Evolutionary conservation across 495 filamentous ascomycete species (phyloP), one percentile per base, ranked within the genome.

Genomic region (Bombardia bombarda): DNA sequence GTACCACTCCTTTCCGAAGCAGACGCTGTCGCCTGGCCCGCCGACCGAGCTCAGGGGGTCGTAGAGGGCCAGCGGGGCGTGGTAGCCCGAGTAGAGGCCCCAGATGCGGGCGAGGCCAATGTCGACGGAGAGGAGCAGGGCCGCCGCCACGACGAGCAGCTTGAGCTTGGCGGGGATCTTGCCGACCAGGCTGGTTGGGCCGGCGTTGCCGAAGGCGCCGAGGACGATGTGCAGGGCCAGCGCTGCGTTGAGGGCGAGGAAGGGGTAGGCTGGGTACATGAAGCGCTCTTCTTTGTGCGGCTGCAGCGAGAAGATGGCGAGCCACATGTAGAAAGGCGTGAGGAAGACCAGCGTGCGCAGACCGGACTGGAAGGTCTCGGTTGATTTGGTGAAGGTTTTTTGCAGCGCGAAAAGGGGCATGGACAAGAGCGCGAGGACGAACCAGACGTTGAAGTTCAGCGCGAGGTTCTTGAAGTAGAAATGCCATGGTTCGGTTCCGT

Each of bases 271-370:
- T 0, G 90, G 90, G 61, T 94, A 97, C 89, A 99, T 97, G 68
- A 99, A 99, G 7, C 93, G 73, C 57, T 99, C 93, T 62, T 99
- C 93, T 54, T 99, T 99, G 72, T 99, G 93, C 16, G 92, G 82
- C 57, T 97, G 92, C 8, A 82, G 57, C 3, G 87, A 86, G 65
- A 99, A 96, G 42, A 97, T 90, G 6, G 61, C 78, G 19, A 97
- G 75, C 93, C 93, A 99, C 60, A 95, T 74, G 59, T 96, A 97
- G 63, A 96, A 90, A 0, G 93, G 90, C 1, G 79, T 63, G 37
- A 85, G 66, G 52, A 90, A 82, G 23, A 87, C 76, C 35, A 90
- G 49, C n/a, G 79, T 85, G 21, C 87, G 80, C 25, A 90, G 66
- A 13, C 70, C 70, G 2, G 68, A 66, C 32, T 66, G 57, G 45